These are phyloP conservation scores for Exutisphaerella laricina DNA, from an alignment of 2,329 filamentous ascomycete species.

Conservation along the genomic window DNA sequence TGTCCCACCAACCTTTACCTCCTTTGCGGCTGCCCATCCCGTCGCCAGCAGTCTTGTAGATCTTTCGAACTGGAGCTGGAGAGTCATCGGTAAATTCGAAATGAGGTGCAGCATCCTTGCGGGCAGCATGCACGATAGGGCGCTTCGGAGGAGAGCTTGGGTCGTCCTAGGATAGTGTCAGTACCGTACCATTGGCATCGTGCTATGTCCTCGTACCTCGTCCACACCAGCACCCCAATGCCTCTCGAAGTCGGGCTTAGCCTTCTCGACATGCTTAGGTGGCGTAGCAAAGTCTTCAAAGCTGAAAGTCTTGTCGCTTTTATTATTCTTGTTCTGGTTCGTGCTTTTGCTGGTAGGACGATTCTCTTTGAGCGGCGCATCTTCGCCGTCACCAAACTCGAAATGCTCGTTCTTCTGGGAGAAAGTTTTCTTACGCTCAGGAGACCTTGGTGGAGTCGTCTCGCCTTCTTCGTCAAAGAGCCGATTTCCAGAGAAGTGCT, in stretches of 20 bases:
- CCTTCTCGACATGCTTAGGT: slow-evolving; percentile 62
- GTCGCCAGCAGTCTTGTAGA: slow-evolving; percentile 49
- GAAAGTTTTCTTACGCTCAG: slow-evolving; percentile 56
- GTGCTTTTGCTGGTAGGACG: slow-evolving; percentile 27
- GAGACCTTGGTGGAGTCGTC: slow-evolving; percentile 33
- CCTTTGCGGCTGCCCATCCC: slow-evolving; percentile 45
- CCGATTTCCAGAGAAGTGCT: slow-evolving; percentile 49
- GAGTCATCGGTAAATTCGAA: slow-evolving; percentile 78
- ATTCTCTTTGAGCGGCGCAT: slow-evolving; percentile 28
- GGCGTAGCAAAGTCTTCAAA: slow-evolving; percentile 87
- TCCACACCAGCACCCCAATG: slow-evolving; percentile 73
- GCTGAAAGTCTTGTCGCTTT: slow-evolving; percentile 65
- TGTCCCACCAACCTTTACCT: slow-evolving; percentile 19
- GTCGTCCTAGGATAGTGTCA: slow-evolving; percentile 46
- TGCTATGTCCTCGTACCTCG: no score
- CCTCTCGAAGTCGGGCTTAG: slow-evolving; percentile 63
- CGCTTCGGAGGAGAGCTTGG: slow-evolving; percentile 55
- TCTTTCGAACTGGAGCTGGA: slow-evolving; percentile 41
- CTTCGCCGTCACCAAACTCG: slow-evolving; percentile 64
- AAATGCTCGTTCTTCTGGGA: slow-evolving; percentile 82
- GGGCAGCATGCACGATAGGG: slow-evolving; percentile 58
- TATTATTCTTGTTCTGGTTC: slow-evolving; percentile 31
- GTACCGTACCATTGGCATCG: no score
- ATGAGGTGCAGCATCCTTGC: slow-evolving; percentile 74
- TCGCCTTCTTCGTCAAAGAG: slow-evolving; percentile 53